Base-by-base conservation (phyloP, 2,329 filamentous ascomycete species). In the Colletotrichum chlorophyti region DNA sequence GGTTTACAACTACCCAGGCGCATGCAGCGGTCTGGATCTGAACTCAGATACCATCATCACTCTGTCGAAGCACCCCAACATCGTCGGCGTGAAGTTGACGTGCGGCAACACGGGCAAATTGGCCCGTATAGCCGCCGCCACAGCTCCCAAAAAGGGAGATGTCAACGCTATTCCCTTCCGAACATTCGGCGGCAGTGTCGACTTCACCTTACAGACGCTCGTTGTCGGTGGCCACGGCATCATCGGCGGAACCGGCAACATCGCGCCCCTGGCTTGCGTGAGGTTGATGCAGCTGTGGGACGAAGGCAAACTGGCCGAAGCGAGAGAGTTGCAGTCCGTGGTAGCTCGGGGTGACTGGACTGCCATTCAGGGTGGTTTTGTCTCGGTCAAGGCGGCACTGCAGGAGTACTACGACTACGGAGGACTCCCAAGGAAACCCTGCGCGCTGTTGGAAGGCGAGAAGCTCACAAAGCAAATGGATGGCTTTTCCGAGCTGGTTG, bases 181-280 rank as follows among this genome's bases (percentile, higher is more conserved):
- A 68, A 88, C 87, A 54, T 84, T 90, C 66, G 89, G 87, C 38
- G 90, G 90, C 47, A 89, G 86, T 37, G 88, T 88, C 46, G 90
- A 93, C 73, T 91, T 91, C 71, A 88, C 86, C 6, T 73, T 92
- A 14, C 89, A 91, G 70, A 87, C 86, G 0, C 73, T 91, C 27
- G 79, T 89, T 37, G 88, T 85, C 4, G 90, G 89, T 15, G 89
- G 87, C 3, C 85, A 88, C 53, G 90, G 90, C 29, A 83, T 90
- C 66, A 89, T 93, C 60, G 87, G 85, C 11, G 90, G 90, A 9
- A 79, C 89, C 46, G 90, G 83, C 24, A 93, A 93, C 70, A 78
- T 93, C 35, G 81, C 86, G 2, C 90, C 88, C 7, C 83, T 83
- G 66, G 77, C 86, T 4, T 89, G 88, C 70, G 80, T 87, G 21